Base-by-base conservation (phyloP, 371 early-diverging fungal species). In the Capniomyces stellatus region DNA sequence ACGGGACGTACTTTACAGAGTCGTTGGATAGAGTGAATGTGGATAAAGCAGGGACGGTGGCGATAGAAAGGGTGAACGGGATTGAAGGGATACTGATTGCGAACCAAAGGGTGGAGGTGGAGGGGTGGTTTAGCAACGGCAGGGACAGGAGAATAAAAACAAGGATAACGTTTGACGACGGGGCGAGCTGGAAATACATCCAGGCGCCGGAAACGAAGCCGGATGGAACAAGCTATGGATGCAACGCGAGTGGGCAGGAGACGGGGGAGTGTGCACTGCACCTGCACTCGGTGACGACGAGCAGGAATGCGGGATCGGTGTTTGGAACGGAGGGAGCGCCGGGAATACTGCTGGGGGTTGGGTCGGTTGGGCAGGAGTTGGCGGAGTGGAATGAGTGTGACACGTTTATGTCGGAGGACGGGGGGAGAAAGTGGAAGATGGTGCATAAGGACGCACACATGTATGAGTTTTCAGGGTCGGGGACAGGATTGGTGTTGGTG, bases 271-370 rank as follows among this genome's bases (percentile, higher is more conserved):
- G 93, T 62, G 66, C 82, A 15, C 71, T 94, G 52, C 89, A 92
- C 63, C 65, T 94, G 27, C 89, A 90, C 56, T 87, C 89, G 2
- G 75, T 87, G n/a, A 89, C 88, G 1, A 66, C 76, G 0, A 63
- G 71, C 2, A 71, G 69, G 29, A 73, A 79, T 49, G 55, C 67
- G 8, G 90, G 91, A 3, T 72, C 73, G 25, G 71, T 88, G 0
- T 86, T 82, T 58, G 81, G 87, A 2, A 74, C 83, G 0, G 57
- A 70, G 29, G 69, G 79, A 3, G 83, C 92, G 12, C 79, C 92
- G 0, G 96, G 96, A 41, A 68, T 89, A 10, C 62, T 92, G 31
- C 70, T 92, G 72, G 96, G 89, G 21, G 89, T 93, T 8, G 96
- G 96, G 6, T 85, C 75, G 55, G 92, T 88, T 13, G 92, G 94